Conservation (phyloP, 495 filamentous ascomycete species). For the Tirmania nivea region DNA sequence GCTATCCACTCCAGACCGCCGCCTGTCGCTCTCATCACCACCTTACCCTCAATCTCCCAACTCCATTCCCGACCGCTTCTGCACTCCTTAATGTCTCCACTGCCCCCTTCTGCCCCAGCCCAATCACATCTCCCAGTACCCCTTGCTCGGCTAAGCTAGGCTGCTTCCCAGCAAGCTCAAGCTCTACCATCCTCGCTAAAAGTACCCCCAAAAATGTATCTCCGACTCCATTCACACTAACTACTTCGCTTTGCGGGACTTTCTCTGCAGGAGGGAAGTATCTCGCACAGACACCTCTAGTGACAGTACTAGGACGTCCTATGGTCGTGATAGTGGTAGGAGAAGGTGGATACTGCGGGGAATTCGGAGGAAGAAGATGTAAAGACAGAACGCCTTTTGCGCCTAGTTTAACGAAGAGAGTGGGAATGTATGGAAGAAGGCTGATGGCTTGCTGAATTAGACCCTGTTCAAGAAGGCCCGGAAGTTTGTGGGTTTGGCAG, state of each 20-base stretch:
- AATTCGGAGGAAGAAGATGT: conserved; percentile 32
- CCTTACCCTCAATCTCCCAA: conserved; percentile 12
- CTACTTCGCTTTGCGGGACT: conserved; percentile 37
- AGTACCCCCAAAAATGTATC: conserved; percentile 79
- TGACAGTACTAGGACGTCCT: conserved; percentile 11
- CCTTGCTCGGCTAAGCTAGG: conserved; percentile 28
- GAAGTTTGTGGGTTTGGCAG: too few species aligned
- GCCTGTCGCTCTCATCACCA: too few species aligned
- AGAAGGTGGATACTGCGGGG: neutral
- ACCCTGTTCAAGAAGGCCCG: conserved; percentile 45
- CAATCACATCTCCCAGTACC: conserved; percentile 30
- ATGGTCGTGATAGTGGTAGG: neutral
- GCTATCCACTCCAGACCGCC: too few species aligned
- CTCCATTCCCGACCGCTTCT: conserved; percentile 41
- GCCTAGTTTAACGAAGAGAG: conserved; percentile 68
- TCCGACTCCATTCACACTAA: conserved; percentile 84
- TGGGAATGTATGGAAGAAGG: conserved; percentile 73
- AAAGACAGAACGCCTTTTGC: conserved; percentile 57
- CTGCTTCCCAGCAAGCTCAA: conserved; percentile 7
- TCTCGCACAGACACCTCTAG: conserved; percentile 72
- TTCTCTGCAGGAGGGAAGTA: conserved; percentile 46
- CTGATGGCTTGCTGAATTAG: conserved; percentile 63
- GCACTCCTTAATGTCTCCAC: conserved; percentile 48
- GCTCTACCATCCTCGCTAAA: conserved; percentile 32
- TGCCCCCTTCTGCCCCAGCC: conserved; percentile 53